Conservation (phyloP, 148 eudicot species). For the Camellia sinensis region DNA sequence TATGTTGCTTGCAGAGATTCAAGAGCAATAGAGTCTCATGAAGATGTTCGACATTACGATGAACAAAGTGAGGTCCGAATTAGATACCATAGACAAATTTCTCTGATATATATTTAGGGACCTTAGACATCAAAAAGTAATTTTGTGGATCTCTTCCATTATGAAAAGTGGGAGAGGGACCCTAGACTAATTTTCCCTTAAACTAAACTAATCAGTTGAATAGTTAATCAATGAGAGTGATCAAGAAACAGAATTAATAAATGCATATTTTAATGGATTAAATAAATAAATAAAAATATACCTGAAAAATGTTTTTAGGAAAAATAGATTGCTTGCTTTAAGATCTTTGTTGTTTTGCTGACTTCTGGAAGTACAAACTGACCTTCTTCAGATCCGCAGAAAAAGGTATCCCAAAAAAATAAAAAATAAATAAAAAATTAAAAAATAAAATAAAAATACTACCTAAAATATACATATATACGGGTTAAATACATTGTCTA, state of each 20-base stretch:
- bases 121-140: too few relatives aligned
- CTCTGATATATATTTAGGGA: too few relatives aligned
- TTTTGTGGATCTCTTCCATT: too few relatives aligned
- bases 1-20: too few relatives aligned
- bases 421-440: neutral
- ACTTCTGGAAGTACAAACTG: slow-evolving; percentile 35
- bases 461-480: neutral
- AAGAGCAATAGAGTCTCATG: too few relatives aligned
- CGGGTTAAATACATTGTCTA: too few relatives aligned
- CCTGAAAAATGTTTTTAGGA: neutral
- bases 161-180: too few relatives aligned
- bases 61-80: neutral
- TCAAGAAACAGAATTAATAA: slow-evolving; percentile 17
- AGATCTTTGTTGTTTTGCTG: slow-evolving; percentile 52
- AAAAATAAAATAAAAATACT: neutral
- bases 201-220: neutral
- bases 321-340: slow-evolving; percentile 38
- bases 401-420: slow-evolving; percentile 32
- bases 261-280: neutral
- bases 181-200: too few relatives aligned
- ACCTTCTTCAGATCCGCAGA: slow-evolving; percentile 71
- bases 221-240: neutral
- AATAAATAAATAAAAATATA: neutral
- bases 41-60: too few relatives aligned
- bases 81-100: neutral